These are phyloP conservation scores for Brassica incana DNA, from an alignment of 345 rosid species.

Conservation along the genomic window DNA sequence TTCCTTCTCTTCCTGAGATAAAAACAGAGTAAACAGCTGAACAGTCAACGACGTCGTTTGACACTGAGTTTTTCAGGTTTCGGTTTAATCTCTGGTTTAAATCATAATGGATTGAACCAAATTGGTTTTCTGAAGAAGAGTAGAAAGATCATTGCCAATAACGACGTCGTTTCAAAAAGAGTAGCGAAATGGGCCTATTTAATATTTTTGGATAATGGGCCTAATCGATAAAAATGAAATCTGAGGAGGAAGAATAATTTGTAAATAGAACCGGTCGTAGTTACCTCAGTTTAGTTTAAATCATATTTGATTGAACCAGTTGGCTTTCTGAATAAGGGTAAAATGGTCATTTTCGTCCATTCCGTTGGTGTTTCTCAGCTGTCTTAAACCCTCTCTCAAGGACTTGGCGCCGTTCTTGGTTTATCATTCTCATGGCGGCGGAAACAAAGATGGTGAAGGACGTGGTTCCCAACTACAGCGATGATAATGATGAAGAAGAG, in stretches of 20 bases:
- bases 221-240: not conserved
- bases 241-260: no score
- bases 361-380: constrained; percentile 28
- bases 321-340: not conserved
- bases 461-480: constrained; percentile 20
- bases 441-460: constrained; percentile 25
- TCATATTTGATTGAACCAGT: not conserved
- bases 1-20: constrained; percentile 1
- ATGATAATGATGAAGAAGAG: constrained; percentile 36
- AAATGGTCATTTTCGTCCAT: not conserved
- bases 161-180: constrained; percentile 5
- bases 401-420: constrained; percentile 20
- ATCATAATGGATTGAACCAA: not conserved
- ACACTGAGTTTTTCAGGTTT: not conserved
- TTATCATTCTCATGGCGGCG: constrained; percentile 14
- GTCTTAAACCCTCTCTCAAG: constrained; percentile 39
- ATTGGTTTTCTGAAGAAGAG: not conserved
- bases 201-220: not conserved
- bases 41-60: not conserved
- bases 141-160: not conserved
- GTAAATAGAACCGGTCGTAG: not conserved
- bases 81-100: not conserved
- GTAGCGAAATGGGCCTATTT: constrained; percentile 7
- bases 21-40: not conserved
- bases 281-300: not conserved